phyloP scores from a whole-genome alignment of 441 rosid species.

The Mallotus repandus region DNA sequence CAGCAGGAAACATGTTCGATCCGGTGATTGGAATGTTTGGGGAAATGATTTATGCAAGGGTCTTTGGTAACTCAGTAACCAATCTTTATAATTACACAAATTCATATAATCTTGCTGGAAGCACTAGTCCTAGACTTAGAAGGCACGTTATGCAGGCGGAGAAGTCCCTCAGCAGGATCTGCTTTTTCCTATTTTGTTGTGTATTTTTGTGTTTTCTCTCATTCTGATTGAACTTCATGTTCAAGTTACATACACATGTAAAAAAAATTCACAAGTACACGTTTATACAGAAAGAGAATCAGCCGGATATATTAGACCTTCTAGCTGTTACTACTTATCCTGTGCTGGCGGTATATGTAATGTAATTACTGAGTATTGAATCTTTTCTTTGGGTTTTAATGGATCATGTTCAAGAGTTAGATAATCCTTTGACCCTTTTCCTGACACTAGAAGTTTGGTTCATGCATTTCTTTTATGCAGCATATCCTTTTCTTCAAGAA shows the following conservation, averaged over 20 bases:
- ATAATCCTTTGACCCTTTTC: neutral
- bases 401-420: neutral
- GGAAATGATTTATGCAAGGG: slow-evolving; percentile 58
- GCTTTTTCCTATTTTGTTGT: slow-evolving; percentile 66
- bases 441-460: too few species aligned
- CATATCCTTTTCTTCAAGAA: too few species aligned
- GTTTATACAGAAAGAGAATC: neutral
- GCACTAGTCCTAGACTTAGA: slow-evolving; percentile 61
- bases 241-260: neutral
- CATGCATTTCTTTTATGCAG: too few species aligned
- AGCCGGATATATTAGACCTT: slow-evolving; percentile 17
- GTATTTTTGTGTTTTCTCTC: slow-evolving; percentile 54
- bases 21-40: slow-evolving; percentile 66
- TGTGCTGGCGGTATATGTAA: slow-evolving; percentile 13
- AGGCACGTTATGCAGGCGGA: slow-evolving; percentile 72
- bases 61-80: slow-evolving; percentile 49
- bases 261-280: neutral
- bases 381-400: neutral
- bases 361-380: neutral
- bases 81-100: slow-evolving; percentile 46
- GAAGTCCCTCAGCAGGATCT: slow-evolving; percentile 65
- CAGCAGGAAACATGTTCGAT: slow-evolving; percentile 31
- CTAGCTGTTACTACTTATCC: slow-evolving; percentile 18
- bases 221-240: slow-evolving; percentile 34
- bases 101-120: slow-evolving; percentile 52